Evolutionary conservation across 768 basidiomycete species (phyloP), one percentile per base, ranked within the genome.

Genomic region (Kockovaella imperatae): DNA sequence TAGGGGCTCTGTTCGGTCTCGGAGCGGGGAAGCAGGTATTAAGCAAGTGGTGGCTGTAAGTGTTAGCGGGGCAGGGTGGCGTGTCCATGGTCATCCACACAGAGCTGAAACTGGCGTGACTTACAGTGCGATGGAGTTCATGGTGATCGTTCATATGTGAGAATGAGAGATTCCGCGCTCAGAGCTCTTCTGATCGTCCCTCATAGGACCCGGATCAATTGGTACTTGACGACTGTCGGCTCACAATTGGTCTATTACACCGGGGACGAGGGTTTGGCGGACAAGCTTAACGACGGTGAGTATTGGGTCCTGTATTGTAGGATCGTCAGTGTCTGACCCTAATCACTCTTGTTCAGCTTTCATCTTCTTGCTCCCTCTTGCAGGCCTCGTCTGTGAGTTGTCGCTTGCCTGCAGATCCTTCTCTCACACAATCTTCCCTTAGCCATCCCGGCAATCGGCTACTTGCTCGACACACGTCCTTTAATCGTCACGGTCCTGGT

Each of bases 331-430:
- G 34, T 24, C 49, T 50, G 32, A 51, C 42, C n/a, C n/a, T n/a
- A n/a, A n/a, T n/a, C n/a, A n/a, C n/a, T n/a, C 28, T 28, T 35
- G 39, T 40, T 39, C 62, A 49, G 58, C 67, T 2, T 74, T 74
- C 59, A 71, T 70, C 24, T 53, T 72, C 35, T 60, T 74, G 6
- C 67, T 74, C 3, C 73, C 73, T 7, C 45, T 73, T 15, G 73
- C 67, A 2, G 73, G 73, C 0, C 51, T 73, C n/a, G 42, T 70
- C 6, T 66, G 70, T 53, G 49, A 31, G 53, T 47, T 34, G 24
- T 29, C 45, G 4, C 34, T 4, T 45, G 17, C n/a, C 41, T 45
- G 2, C 21, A 1, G 20, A 14, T 1, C 2, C 17, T 15, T 5
- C 17, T 14, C 15, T 20, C n/a, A 3, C 20, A 11, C 38, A n/a